Conservation (phyloP, 2,329 filamentous ascomycete genomes). For the Pseudogymnoascus sp. region DNA sequence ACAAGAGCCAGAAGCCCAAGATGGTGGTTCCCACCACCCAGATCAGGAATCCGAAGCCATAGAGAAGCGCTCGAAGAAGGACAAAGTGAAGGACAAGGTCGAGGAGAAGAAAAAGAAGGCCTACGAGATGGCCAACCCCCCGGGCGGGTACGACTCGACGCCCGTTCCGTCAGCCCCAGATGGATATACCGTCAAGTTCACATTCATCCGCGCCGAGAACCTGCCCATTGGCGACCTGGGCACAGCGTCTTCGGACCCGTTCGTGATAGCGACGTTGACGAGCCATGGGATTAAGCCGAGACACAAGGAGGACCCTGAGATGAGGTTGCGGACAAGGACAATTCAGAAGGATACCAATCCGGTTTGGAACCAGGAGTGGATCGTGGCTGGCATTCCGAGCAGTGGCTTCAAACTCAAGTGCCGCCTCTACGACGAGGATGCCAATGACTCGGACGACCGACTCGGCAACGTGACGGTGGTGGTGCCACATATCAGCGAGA, state of each 20-base stretch:
- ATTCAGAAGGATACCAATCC: conserved; percentile 66
- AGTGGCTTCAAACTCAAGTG: conserved; percentile 80
- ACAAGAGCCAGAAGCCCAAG: neutral
- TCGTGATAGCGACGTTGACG: conserved; percentile 66
- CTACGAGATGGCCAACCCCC: conserved; percentile 25
- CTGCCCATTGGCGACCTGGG: conserved; percentile 76
- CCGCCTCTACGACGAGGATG: conserved; percentile 84
- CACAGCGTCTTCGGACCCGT: conserved; percentile 76
- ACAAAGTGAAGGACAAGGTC: conserved; percentile 26
- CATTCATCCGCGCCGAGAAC: conserved; percentile 72
- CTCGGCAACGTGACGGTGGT: conserved; percentile 77
- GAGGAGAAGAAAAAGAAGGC: conserved; percentile 26
- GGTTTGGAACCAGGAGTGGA: conserved; percentile 77
- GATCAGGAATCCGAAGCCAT: neutral
- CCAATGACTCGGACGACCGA: conserved; percentile 75
- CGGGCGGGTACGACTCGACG: conserved; percentile 71
- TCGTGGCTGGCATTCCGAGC: conserved; percentile 77
- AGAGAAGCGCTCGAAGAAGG: conserved; percentile 3
- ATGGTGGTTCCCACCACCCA: neutral
- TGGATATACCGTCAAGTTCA: conserved; percentile 80
- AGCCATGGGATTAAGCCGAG: conserved; percentile 58
- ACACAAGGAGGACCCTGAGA: conserved; percentile 77
- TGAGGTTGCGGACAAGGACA: conserved; percentile 70
- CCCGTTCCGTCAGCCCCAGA: conserved; percentile 66
- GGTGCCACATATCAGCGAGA: conserved; percentile 50